Base-by-base conservation (phyloP, 1,284 basidiomycete species). In the Rhizoctonia solani region DNA sequence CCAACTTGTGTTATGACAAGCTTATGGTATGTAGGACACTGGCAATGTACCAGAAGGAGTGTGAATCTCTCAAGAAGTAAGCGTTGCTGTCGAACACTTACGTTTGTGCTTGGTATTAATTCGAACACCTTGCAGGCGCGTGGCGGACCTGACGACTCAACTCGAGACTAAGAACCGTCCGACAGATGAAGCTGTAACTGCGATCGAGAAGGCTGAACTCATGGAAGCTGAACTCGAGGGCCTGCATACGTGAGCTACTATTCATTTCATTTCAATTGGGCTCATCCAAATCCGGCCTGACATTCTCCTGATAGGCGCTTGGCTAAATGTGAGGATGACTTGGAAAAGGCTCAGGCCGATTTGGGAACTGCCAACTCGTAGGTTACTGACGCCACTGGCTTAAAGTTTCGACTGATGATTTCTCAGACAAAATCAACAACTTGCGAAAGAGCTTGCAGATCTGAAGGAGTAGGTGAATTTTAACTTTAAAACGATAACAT, bases 211-310 rank as follows among this genome's bases (percentile, higher is more conserved):
- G 27, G 61, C 61, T 11, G 61, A 65, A 34, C 19, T 65, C 21
- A 42, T 65, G 41, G 61, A 65, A 29, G 61, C 61, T 11, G 61
- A 65, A 19, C 61, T 65, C 13, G 61, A 65, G 29, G 61, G 37
- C n/a, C 19, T 65, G 11, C 50, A 65, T 25, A 50, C 41, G 61
- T 65, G 25, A 54, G 49, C 39, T 19, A 4, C 34, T 16, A 16
- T 19, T 19, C 8, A 46, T 46, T 11, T 46, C 16, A 46, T 19
- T 19, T 29, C 16, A 5, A 25, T n/a, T 6, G 46, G 11, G 9
- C 27, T 6, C 21, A 13, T 25, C 13, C 30, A 50, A 5, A 44
- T 29, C 21, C 27, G 19, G 14, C 2, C 30, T 37, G 4, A n/a
- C 49, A n/a, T 13, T 29, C 19, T 46, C 13, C 27, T n/a, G 21